Conservation (phyloP, 163 green algal genomes). For the Volvox carteri region DNA sequence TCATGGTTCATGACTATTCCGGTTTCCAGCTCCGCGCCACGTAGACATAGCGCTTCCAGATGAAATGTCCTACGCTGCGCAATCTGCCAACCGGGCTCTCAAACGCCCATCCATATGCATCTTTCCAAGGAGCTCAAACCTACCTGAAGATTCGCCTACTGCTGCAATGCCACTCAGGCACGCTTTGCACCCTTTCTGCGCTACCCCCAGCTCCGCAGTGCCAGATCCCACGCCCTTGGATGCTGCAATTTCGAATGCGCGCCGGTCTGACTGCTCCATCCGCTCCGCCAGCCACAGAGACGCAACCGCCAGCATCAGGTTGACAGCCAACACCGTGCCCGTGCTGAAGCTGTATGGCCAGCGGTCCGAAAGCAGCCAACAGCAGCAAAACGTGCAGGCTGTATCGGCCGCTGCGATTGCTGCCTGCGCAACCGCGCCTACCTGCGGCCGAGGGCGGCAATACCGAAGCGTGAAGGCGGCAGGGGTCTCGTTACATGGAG, state of each 20-base stretch:
- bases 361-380: conserved; percentile 37
- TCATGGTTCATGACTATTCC: too few species aligned
- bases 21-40: too few species aligned
- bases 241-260: neutral
- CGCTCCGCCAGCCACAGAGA: conserved; percentile 26
- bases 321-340: neutral
- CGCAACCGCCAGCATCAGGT: neutral
- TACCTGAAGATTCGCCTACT: neutral
- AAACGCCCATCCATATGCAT: too few species aligned
- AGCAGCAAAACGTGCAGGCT: conserved; percentile 20
- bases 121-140: too few species aligned
- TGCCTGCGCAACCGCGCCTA: neutral
- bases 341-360: conserved; percentile 40
- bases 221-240: neutral
- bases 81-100: too few species aligned
- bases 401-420: neutral
- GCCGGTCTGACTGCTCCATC: neutral
- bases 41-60: too few species aligned
- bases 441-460: neutral
- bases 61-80: too few species aligned
- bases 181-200: neutral
- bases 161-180: neutral
- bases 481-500: too few species aligned
- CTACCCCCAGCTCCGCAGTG: too few species aligned
- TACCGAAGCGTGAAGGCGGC: too few species aligned